Conservation (phyloP, 148 eudicot genomes). For the Dianthus caryophyllus region DNA sequence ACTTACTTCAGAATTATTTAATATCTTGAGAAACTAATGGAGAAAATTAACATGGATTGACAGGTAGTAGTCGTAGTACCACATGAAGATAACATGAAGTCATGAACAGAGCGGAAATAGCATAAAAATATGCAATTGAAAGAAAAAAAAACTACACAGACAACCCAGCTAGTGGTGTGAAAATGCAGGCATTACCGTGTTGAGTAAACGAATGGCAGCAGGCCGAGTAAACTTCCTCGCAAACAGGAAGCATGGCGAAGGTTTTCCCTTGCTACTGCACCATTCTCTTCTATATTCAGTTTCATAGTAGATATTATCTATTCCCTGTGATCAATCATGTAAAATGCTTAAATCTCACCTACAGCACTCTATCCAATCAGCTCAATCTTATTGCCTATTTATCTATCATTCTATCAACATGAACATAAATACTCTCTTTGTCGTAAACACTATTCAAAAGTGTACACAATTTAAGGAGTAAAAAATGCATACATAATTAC, state of each 20-base stretch:
- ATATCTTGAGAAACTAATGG: too few species aligned
- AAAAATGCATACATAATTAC: too few species aligned
- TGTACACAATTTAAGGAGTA: too few species aligned
- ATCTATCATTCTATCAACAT: neutral
- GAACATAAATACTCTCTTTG: too few species aligned
- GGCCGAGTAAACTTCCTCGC: constrained; percentile 90
- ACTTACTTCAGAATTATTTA: too few species aligned
- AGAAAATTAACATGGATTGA: too few species aligned
- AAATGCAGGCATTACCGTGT: constrained; percentile 38
- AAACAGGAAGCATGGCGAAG: constrained; percentile 81
- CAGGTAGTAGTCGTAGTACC: too few species aligned
- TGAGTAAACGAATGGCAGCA: constrained; percentile 73
- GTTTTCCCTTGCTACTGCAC: constrained; percentile 86
- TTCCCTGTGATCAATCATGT: constrained; percentile 39
- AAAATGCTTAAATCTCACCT: neutral
- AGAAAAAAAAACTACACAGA: neutral
- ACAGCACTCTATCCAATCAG: neutral
- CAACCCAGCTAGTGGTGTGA: neutral
- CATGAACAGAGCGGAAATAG: neutral
- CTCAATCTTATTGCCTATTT: neutral
- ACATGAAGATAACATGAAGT: neutral
- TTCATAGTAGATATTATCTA: constrained; percentile 75
- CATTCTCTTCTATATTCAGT: constrained; percentile 87
- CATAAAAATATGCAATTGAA: neutral
- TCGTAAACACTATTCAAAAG: too few species aligned